Percentiles rank a stretch among this genome's conserved stretches.
These are phyloP conservation scores for Stephania cephalantha DNA, from an alignment of 164 flowering plant genomes.

Conservation along the genomic window DNA sequence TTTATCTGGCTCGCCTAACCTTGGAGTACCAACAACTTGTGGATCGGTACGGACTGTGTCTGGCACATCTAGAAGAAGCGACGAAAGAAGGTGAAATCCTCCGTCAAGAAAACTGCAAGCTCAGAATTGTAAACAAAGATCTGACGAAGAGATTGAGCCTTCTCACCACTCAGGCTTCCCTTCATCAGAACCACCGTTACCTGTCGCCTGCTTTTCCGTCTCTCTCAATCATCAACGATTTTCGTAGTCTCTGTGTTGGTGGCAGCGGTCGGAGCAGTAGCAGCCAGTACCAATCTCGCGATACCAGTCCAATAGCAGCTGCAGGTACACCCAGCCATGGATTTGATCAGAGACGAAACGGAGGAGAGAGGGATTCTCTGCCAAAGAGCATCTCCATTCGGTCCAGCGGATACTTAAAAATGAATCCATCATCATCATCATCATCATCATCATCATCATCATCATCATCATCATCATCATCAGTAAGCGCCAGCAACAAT, in stretches of 20 bases:
- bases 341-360: constrained; percentile 18
- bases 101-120: constrained; percentile 55
- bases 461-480: too few relatives aligned
- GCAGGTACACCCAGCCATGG: constrained; percentile 22
- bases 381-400: constrained; percentile 91
- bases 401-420: constrained; percentile 64
- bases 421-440: constrained; percentile 16
- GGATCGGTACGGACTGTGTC: constrained; percentile 43
- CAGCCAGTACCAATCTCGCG: constrained; percentile 15
- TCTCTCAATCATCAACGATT: constrained; percentile 23
- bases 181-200: constrained; percentile 19
- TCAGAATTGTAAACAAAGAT: constrained; percentile 44
- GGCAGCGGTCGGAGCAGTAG: constrained; percentile 5
- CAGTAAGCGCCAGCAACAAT: too few relatives aligned
- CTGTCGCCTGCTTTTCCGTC: constrained; percentile 15
- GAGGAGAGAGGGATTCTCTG: constrained; percentile 36
- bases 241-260: constrained; percentile 20
- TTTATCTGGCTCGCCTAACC: constrained; percentile 32
- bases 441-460: too few relatives aligned
- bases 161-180: constrained; percentile 25
- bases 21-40: constrained; percentile 54
- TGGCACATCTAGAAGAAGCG: constrained; percentile 46
- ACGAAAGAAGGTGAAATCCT: constrained; percentile 42
- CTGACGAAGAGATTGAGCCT: constrained; percentile 42
- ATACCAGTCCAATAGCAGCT: constrained; percentile 53